phyloP scores from a whole-genome alignment of 805 yeast species.

The Teunomyces cretensis region DNA sequence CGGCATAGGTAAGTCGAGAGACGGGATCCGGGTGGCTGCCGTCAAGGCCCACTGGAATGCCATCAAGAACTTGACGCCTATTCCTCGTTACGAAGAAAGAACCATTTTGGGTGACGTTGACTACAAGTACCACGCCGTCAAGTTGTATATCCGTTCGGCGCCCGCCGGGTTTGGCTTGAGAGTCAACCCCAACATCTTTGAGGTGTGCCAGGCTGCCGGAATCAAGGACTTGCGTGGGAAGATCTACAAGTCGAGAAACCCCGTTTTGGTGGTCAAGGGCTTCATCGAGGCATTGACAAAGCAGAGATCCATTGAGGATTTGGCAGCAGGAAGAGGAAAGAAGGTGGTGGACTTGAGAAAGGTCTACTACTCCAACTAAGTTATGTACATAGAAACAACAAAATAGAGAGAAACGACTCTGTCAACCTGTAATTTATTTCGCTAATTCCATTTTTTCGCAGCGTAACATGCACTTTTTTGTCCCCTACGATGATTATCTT shows the following conservation, averaged over 20 bases:
- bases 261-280: constrained; percentile 91
- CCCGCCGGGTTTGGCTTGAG: constrained; percentile 93
- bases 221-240: constrained; percentile 91
- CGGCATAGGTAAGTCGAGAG: constrained; percentile 91
- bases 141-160: constrained; percentile 76
- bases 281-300: constrained; percentile 79
- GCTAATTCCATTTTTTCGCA: too few species aligned
- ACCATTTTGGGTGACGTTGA: constrained; percentile 85
- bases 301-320: constrained; percentile 80
- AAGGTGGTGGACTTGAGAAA: constrained; percentile 90
- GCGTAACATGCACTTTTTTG: not conserved
- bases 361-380: constrained; percentile 63
- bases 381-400: not conserved
- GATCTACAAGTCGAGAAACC: constrained; percentile 88
- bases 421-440: not conserved
- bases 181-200: constrained; percentile 86
- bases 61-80: constrained; percentile 73
- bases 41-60: constrained; percentile 92
- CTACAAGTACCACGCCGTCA: constrained; percentile 83
- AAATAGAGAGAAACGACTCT: too few species aligned
- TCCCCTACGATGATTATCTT: not conserved
- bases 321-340: constrained; percentile 92
- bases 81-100: constrained; percentile 88
- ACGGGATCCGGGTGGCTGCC: constrained; percentile 71
- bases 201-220: constrained; percentile 90